These are phyloP conservation scores for Tulasnella sp. DNA, from an alignment of 768 basidiomycete species.

Conservation along the genomic window DNA sequence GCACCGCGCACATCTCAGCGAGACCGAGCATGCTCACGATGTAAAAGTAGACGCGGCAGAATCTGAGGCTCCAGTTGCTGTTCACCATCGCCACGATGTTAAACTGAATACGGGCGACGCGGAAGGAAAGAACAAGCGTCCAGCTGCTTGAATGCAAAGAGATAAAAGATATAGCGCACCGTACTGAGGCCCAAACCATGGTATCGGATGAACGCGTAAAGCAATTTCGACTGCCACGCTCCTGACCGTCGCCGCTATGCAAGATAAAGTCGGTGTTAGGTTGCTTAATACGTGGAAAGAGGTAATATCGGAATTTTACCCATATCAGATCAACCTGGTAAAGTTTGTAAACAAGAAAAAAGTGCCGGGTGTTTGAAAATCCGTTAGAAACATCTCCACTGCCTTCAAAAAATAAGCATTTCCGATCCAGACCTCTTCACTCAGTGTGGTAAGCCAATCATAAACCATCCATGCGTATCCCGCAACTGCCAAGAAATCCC, in stretches of 20 bases:
- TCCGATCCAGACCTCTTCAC: neutral
- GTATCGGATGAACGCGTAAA: neutral
- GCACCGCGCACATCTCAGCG: neutral
- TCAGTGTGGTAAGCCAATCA: conserved; percentile 15
- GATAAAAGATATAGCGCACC: neutral
- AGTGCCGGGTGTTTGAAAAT: neutral
- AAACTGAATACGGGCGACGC: neutral
- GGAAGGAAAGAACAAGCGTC: neutral
- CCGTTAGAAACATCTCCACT: too few relatives aligned
- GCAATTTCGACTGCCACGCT: neutral
- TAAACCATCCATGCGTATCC: conserved; percentile 23
- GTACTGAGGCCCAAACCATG: neutral
- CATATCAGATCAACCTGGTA: neutral
- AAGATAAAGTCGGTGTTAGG: too few relatives aligned
- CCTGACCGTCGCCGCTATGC: neutral
- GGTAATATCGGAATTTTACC: neutral
- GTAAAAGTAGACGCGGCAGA: neutral
- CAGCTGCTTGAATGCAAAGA: too few relatives aligned
- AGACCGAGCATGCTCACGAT: neutral
- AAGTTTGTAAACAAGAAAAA: neutral
- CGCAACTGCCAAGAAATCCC: neutral
- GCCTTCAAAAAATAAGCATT: too few relatives aligned
- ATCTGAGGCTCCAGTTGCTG: neutral
- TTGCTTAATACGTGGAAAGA: neutral
- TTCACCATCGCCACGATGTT: neutral